These are phyloP conservation scores for Solanum virginianum DNA, from an alignment of 257 asterid species.

Conservation along the genomic window DNA sequence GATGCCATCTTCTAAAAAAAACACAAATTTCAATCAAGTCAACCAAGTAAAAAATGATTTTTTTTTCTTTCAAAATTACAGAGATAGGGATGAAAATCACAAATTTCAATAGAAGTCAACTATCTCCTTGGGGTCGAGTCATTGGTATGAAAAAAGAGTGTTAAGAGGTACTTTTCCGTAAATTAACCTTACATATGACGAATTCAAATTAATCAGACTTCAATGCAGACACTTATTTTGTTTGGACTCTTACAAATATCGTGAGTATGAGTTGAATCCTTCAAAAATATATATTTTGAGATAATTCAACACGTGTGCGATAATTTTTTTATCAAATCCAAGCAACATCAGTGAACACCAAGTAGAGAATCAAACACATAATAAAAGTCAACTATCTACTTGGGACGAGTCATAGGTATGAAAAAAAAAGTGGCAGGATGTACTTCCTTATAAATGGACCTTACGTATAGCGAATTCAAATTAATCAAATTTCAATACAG, in stretches of 20 bases:
- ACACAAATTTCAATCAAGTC: neutral
- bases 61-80: neutral
- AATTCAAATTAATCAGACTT: rapidly evolving
- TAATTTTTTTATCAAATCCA: neutral
- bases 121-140: too few species aligned
- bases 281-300: neutral
- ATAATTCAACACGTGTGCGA: rapidly evolving
- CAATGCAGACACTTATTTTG: neutral
- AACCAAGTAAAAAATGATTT: neutral
- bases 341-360: rapidly evolving
- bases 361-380: neutral
- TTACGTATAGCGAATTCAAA: too few species aligned
- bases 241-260: neutral
- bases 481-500: rapidly evolving
- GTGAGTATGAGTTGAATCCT: rapidly evolving
- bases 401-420: neutral
- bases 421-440: neutral
- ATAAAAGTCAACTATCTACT: neutral
- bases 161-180: neutral
- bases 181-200: too few species aligned
- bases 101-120: neutral
- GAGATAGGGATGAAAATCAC: neutral
- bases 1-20: neutral
- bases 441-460: neutral
- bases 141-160: neutral